These are phyloP conservation scores for Elsinoe batatas DNA, from an alignment of 2,329 filamentous ascomycete species.

Conservation along the genomic window DNA sequence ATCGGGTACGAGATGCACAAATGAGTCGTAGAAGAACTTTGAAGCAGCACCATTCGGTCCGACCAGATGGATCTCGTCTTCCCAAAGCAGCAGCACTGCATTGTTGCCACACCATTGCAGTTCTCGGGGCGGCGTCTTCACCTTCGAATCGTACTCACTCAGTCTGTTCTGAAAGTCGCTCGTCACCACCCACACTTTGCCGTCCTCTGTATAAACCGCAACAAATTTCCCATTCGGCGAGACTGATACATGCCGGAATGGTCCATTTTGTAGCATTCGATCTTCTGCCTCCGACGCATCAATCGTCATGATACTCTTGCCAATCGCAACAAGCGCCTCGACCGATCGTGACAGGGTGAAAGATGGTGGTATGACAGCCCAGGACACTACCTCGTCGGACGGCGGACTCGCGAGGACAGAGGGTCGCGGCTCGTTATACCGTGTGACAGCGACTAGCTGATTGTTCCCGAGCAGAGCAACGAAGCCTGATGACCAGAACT, in stretches of 20 bases:
- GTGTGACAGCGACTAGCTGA: constrained; percentile 71
- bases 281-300: constrained; percentile 89
- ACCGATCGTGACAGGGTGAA: constrained; percentile 87
- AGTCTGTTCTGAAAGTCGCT: constrained; percentile 89
- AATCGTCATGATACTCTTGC: constrained; percentile 72
- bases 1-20: constrained; percentile 81
- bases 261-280: constrained; percentile 78
- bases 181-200: constrained; percentile 83
- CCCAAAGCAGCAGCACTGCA: constrained; percentile 87
- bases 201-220: constrained; percentile 75
- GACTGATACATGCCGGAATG: constrained; percentile 81
- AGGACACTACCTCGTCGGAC: constrained; percentile 70
- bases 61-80: constrained; percentile 91
- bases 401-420: constrained; percentile 69
- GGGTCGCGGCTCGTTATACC: constrained; percentile 83
- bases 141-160: constrained; percentile 83
- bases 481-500: constrained; percentile 86
- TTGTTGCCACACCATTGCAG: constrained; percentile 96
- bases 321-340: constrained; percentile 80
- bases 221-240: constrained; percentile 86
- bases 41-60: constrained; percentile 69
- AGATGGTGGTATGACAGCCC: constrained; percentile 78
- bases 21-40: constrained; percentile 73
- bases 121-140: constrained; percentile 73
- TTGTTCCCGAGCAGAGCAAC: constrained; percentile 88